phyloP scores from a whole-genome alignment of 805 yeast genomes.

The Ogataea methylovora region DNA sequence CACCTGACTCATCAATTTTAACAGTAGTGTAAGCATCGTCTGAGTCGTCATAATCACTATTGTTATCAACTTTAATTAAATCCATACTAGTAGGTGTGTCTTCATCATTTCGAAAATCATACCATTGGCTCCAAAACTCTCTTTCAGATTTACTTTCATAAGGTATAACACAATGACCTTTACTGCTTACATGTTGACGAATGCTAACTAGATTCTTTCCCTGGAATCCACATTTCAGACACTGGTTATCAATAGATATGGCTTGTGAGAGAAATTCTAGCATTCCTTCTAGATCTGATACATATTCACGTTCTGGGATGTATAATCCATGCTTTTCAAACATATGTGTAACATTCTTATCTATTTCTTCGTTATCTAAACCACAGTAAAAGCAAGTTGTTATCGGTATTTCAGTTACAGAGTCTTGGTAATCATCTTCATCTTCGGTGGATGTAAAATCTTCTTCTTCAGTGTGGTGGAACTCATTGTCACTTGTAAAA shows the following conservation, averaged over 20 bases:
- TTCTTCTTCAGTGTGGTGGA: conserved; percentile 10
- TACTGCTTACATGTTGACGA: conserved; percentile 75
- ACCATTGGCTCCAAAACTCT: conserved; percentile 61
- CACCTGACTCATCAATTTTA: conserved; percentile 32
- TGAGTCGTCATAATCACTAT: conserved; percentile 11
- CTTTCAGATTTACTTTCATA: conserved; percentile 76
- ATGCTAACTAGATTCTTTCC: conserved; percentile 78
- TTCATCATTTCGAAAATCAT: conserved; percentile 48
- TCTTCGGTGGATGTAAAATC: no score
- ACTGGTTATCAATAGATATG: conserved; percentile 70
- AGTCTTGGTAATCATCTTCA: conserved; percentile 17
- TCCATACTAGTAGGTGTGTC: conserved; percentile 24
- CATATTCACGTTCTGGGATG: conserved; percentile 72
- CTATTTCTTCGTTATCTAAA: conserved; percentile 27
- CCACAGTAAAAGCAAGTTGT: conserved; percentile 46
- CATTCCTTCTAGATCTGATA: conserved; percentile 64
- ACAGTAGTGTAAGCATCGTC: conserved; percentile 23
- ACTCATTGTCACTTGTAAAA: conserved; percentile 8
- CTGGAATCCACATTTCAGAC: conserved; percentile 73
- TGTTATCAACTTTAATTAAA: conserved; percentile 14
- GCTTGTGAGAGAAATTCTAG: conserved; percentile 65
- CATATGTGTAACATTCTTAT: conserved; percentile 64
- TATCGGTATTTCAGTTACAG: conserved; percentile 26
- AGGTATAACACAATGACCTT: conserved; percentile 85
- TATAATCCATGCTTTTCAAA: conserved; percentile 72